phyloP scores from a whole-genome alignment of 1,139 yeast genomes.

The Trichomonascaceae sp. region DNA sequence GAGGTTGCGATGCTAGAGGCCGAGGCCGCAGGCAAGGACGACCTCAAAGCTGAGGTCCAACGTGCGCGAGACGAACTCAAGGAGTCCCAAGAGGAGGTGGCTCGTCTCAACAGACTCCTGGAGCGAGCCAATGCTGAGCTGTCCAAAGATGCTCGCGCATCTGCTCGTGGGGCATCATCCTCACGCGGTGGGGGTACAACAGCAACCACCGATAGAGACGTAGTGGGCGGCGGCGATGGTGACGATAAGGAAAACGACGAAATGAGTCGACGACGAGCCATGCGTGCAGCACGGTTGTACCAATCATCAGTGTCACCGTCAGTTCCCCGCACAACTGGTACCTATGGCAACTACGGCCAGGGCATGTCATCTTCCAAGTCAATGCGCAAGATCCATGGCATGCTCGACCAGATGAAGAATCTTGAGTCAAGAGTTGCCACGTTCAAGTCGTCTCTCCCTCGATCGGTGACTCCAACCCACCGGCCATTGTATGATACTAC shows the following conservation, averaged over 20 bases:
- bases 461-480: slow-evolving; percentile 11
- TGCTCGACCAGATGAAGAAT: slow-evolving; percentile 21
- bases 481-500: too few relatives aligned
- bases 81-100: slow-evolving; percentile 23
- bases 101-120: slow-evolving; percentile 1
- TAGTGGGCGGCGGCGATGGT: neutral
- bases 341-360: too few relatives aligned
- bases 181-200: too few relatives aligned
- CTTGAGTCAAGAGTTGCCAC: slow-evolving; percentile 22
- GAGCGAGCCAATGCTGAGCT: neutral
- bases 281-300: too few relatives aligned
- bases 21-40: slow-evolving; percentile 19
- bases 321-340: neutral
- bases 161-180: neutral
- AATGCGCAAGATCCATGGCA: slow-evolving; percentile 23
- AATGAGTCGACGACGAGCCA: too few relatives aligned
- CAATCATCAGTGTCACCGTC: neutral
- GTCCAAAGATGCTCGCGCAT: too few relatives aligned
- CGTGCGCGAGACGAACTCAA: slow-evolving; percentile 24
- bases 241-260: neutral
- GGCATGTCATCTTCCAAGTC: slow-evolving; percentile 20
- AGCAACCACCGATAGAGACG: neutral
- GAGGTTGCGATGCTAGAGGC: slow-evolving; percentile 25
- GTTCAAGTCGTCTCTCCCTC: slow-evolving; percentile 20
- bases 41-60: slow-evolving; percentile 20